Evolutionary conservation across 208 protist species (phyloP), one percentile per base, ranked within the genome.

Genomic region (Wallacemonas rigidus): DNA sequence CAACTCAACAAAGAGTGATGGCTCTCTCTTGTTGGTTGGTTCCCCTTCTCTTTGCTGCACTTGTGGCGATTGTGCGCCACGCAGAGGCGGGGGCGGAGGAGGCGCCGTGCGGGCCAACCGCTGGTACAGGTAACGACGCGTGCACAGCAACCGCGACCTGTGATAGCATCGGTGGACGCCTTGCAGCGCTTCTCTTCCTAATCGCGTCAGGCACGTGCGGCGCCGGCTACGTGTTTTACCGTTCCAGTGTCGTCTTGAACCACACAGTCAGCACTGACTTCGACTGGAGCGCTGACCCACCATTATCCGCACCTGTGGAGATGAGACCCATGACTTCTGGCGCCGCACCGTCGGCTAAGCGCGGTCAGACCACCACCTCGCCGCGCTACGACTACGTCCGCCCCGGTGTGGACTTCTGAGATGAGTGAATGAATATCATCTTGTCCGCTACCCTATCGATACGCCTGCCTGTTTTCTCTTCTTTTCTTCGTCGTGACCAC

Each of bases 321-420:
- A 51, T 51, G 47, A 51, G 7, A 14, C 47, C 47, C 47, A 51
- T 14, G 11, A 14, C 47, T 51, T 14, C 11, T 51, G 11, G 11
- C 47, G 47, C 47, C 47, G 47, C 47, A 45, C 38, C 50, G 36
- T 39, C 58, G 9, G 35, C 11, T 15, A 51, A 51, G 47, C 47
- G n/a, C 14, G 51, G 14, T 6, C 14, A 26, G 8, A 35, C 51
- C 14, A 6, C 9, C 8, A 26, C 48, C 11, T n/a, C 48, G 48
- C 48, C 9, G 48, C 38, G 15, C 8, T 74, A 53, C 17, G 53
- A 62, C 36, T 68, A 68, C 64, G 35, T 67, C 2, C 64, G 47
- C 38, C 15, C 40, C 14, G 50, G 12, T 38, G 68, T 51, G 53
- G 51, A 47, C 38, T 48, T 53, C n/a, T 51, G 35, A 2, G 57